Evolutionary conservation across 2,329 filamentous ascomycete species (phyloP).

Genomic region (Ophiostoma quercus): DNA sequence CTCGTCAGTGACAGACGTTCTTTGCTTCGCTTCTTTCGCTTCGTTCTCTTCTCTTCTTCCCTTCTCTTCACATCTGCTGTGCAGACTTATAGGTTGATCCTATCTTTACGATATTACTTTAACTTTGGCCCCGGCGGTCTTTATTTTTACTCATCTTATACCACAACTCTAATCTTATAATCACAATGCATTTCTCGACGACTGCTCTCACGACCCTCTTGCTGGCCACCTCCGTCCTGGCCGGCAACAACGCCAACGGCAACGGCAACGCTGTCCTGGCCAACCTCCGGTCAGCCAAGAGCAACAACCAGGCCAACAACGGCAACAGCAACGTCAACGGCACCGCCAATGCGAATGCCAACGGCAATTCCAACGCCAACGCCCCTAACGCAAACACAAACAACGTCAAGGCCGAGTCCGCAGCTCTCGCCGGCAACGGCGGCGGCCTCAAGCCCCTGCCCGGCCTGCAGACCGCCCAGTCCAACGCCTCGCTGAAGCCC

Average conservation of each 20-base stretch:
- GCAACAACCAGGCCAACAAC: not conserved
- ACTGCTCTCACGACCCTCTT: constrained; percentile 26
- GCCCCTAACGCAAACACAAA: not conserved
- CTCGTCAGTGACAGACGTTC: constrained; percentile 13
- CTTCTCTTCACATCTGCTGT: constrained; percentile 1
- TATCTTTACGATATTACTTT: not conserved
- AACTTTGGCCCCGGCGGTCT: not conserved
- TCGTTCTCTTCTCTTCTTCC: not conserved
- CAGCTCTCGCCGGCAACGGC: constrained; percentile 17
- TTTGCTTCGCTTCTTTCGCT: constrained; percentile 11
- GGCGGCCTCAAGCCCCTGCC: constrained; percentile 25
- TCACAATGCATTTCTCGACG: constrained; percentile 29
- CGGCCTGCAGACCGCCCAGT: constrained; percentile 19
- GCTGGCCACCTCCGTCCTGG: constrained; percentile 23
- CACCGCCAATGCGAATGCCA: not conserved
- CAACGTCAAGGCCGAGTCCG: constrained; percentile 15
- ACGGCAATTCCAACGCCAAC: not conserved
- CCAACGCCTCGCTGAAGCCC: constrained; percentile 22
- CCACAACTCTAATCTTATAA: not conserved
- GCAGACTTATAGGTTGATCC: constrained; percentile 1
- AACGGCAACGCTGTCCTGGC: not conserved
- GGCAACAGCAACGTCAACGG: not conserved
- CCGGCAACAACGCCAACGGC: constrained; percentile 12
- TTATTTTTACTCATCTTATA: not conserved
- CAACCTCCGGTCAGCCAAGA: not conserved